Conservation (phyloP, 2,329 filamentous ascomycete species). For the Ophiostoma sp. region DNA sequence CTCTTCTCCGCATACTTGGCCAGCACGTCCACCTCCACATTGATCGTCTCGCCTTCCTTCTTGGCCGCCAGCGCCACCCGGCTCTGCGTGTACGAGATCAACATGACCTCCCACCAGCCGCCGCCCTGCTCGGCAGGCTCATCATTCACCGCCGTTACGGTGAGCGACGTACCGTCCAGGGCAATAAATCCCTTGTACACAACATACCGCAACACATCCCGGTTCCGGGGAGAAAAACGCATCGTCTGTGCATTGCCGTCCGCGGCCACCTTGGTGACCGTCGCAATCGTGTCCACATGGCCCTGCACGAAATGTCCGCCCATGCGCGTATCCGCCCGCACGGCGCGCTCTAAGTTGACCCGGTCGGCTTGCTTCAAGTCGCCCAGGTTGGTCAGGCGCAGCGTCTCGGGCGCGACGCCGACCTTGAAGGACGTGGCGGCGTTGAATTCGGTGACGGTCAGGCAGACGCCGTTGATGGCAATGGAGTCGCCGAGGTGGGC, state of each 20-base stretch:
- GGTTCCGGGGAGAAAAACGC: slow-evolving; percentile 68
- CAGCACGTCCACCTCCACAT: slow-evolving; percentile 89
- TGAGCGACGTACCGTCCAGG: slow-evolving; percentile 91
- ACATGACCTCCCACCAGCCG: slow-evolving; percentile 93
- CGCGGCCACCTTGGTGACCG: slow-evolving; percentile 67
- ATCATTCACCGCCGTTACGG: slow-evolving; percentile 84
- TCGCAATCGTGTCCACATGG: slow-evolving; percentile 88
- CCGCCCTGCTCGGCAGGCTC: slow-evolving; percentile 50
- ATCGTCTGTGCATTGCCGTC: slow-evolving; percentile 92
- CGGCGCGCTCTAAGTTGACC: slow-evolving; percentile 93
- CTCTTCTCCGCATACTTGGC: slow-evolving; percentile 89
- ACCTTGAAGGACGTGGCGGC: slow-evolving; percentile 70
- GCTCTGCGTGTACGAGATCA: slow-evolving; percentile 95
- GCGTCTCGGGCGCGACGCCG: slow-evolving; percentile 90
- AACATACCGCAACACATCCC: slow-evolving; percentile 75
- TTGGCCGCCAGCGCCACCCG: slow-evolving; percentile 82
- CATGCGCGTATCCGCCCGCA: slow-evolving; percentile 90
- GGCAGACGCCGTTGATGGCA: slow-evolving; percentile 89
- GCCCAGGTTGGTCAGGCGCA: slow-evolving; percentile 94
- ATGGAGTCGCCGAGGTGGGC: slow-evolving; percentile 91
- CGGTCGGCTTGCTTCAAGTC: slow-evolving; percentile 61
- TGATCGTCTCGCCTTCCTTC: slow-evolving; percentile 76
- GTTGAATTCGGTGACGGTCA: slow-evolving; percentile 72
- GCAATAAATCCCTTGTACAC: slow-evolving; percentile 97
- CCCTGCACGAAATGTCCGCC: slow-evolving; percentile 98